Percentiles rank a stretch among this genome's conserved stretches.
Evolutionary conservation across 805 yeast genomes (phyloP).

Genomic region (Candida namnaoensis): DNA sequence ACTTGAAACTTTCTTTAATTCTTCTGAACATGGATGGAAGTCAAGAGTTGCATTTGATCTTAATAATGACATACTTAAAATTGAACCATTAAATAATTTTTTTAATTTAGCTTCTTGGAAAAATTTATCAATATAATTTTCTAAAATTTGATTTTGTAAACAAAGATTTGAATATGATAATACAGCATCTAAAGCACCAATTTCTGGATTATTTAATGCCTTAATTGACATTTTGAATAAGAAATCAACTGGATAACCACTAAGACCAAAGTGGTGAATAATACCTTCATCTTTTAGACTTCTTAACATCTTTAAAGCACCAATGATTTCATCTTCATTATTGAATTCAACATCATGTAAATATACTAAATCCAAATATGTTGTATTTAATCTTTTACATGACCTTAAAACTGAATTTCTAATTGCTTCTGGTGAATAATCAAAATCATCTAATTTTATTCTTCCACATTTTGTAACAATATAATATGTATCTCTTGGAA

Average conservation of each 20-base stretch:
- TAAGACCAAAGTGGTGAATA: conserved; percentile 61
- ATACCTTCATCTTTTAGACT: conserved; percentile 55
- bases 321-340: conserved; percentile 39
- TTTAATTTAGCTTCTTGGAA: conserved; percentile 43
- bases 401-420: conserved; percentile 59
- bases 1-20: conserved; percentile 37
- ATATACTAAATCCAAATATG: conserved; percentile 73
- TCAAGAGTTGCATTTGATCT: conserved; percentile 56
- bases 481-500: conserved; percentile 53
- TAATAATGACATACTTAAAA: conserved; percentile 79
- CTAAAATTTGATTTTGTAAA: conserved; percentile 58
- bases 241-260: conserved; percentile 80
- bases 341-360: conserved; percentile 89
- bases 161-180: conserved; percentile 78
- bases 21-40: conserved; percentile 74
- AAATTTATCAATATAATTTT: conserved; percentile 39
- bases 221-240: conserved; percentile 42
- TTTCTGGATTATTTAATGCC: conserved; percentile 25
- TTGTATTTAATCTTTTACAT: conserved; percentile 52
- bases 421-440: conserved; percentile 57
- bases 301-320: conserved; percentile 55
- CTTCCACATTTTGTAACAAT: conserved; percentile 88
- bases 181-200: conserved; percentile 65
- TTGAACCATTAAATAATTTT: conserved; percentile 71
- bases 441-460: conserved; percentile 57